Percentiles rank a stretch among this genome's conserved stretches.
Evolutionary conservation across 2,329 filamentous ascomycete genomes (phyloP).

Genomic region (Aspergillus persii): DNA sequence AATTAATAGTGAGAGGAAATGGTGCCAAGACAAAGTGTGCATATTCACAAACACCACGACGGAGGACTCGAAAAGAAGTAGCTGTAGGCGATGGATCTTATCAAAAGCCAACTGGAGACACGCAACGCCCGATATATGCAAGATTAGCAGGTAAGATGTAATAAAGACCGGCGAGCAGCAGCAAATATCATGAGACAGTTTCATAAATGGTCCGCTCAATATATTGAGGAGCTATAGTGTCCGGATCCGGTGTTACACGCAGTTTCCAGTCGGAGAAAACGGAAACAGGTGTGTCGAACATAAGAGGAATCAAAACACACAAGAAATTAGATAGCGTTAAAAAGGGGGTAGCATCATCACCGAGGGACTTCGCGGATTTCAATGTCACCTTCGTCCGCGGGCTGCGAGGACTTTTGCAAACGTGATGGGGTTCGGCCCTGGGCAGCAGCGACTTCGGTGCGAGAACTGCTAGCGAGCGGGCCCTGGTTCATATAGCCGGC

Average conservation of each 20-base stretch:
- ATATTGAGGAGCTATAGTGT: neutral
- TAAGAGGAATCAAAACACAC: neutral
- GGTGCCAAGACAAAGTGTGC: neutral
- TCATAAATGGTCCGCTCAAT: neutral
- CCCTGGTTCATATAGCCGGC: constrained; percentile 15
- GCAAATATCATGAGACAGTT: neutral
- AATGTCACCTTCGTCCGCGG: constrained; percentile 16
- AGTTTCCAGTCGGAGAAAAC: neutral
- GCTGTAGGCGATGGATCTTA: constrained; percentile 1
- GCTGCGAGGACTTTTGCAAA: constrained; percentile 21
- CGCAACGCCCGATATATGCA: constrained; percentile 21
- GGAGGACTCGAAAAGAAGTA: neutral
- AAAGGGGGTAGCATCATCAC: constrained; percentile 1
- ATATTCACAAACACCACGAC: neutral
- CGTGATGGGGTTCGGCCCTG: constrained; percentile 19
- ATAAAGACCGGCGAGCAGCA: neutral
- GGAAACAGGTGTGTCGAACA: neutral
- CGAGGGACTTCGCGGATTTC: constrained; percentile 27
- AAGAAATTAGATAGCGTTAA: neutral
- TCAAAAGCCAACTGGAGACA: constrained; percentile 7
- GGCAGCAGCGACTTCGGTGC: constrained; percentile 22
- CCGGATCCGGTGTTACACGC: neutral
- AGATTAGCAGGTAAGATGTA: neutral
- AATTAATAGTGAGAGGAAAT: neutral
- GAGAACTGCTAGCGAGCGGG: constrained; percentile 30